Percentiles rank a stretch among this genome's conserved stretches.
These are phyloP conservation scores for Botryotinia globosa DNA, from an alignment of 2,329 filamentous ascomycete genomes.

Conservation along the genomic window DNA sequence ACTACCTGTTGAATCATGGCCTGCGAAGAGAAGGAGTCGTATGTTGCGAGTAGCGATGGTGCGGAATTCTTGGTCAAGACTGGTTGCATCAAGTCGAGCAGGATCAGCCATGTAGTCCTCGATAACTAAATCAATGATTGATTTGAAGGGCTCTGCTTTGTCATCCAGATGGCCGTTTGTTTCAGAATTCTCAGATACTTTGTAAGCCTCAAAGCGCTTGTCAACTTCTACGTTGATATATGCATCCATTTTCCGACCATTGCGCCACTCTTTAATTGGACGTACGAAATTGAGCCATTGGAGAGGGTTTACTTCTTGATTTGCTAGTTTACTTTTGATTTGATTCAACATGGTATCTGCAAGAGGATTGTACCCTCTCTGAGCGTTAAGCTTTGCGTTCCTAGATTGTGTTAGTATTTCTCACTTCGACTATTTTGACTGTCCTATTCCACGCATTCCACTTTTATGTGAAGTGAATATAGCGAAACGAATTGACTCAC, in stretches of 20 bases:
- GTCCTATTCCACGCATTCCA: neutral
- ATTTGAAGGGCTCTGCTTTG: slow-evolving; percentile 9
- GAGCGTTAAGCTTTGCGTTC: slow-evolving; percentile 24
- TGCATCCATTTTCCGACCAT: slow-evolving; percentile 27
- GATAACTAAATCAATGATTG: slow-evolving; percentile 29
- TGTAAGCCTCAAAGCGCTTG: slow-evolving; percentile 23
- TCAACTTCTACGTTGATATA: slow-evolving; percentile 31
- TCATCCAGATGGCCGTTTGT: neutral
- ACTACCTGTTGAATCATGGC: slow-evolving; percentile 30
- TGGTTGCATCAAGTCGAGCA: neutral
- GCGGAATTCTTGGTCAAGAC: slow-evolving; percentile 24
- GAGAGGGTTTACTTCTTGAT: slow-evolving; percentile 25
- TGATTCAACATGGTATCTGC: slow-evolving; percentile 27
- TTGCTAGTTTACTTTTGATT: slow-evolving; percentile 24
- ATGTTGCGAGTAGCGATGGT: slow-evolving; percentile 24
- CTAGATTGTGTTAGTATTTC: neutral
- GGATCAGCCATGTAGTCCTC: slow-evolving; percentile 27
- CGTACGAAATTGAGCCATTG: slow-evolving; percentile 25
- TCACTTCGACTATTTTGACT: neutral
- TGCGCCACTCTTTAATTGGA: slow-evolving; percentile 26
- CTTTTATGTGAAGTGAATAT: neutral
- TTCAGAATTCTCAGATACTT: slow-evolving; percentile 6
- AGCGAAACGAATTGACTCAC: neutral
- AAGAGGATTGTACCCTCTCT: slow-evolving; percentile 28
- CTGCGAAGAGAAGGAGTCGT: slow-evolving; percentile 28